Evolutionary conservation across 2,329 filamentous ascomycete genomes (phyloP), one percentile per base, ranked within the genome.

Genomic region (Colletotrichum noveboracense): DNA sequence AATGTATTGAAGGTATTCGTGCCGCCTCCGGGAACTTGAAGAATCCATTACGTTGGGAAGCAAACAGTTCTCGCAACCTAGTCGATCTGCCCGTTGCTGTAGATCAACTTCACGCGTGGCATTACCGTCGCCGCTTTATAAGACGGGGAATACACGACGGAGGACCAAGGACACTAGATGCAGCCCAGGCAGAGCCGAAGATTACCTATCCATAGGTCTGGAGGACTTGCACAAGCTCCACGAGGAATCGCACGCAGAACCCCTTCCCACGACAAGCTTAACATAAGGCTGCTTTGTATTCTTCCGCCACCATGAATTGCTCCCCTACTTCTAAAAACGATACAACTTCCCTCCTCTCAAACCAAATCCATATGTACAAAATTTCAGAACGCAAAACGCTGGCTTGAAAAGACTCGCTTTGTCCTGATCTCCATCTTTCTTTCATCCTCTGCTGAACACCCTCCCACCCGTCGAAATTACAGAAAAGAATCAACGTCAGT

Each of bases 11-110:
- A 24, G 24, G 24, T 24, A 24, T 24, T 24, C 24, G 24, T 24
- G 24, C 24, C 4, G 24, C 24, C 24, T 24, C 24, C 18, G 7
- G 8, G 14, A 48, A 1, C 7, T 3, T n/a, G 3, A 6, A 48
- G 1, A n/a, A n/a, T 1, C 9, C 9, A 1, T 21, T 3, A 5
- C 43, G 0, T 3, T 52, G 0, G n/a, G n/a, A 52, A 13, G 43
- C n/a, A 21, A 52, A 4, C 0, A 21, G 43, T 52, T 48, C 43
- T 7, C 1, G 5, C 10, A 7, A 1, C 43, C n/a, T 0, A 21
- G 6, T 48, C 38, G 38, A 48, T n/a, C n/a, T n/a, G n/a, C n/a
- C n/a, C n/a, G n/a, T n/a, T n/a, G n/a, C n/a, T n/a, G n/a, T n/a
- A n/a, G n/a, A n/a, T n/a, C n/a, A n/a, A n/a, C n/a, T n/a, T n/a